phyloP scores from a whole-genome alignment of 2,329 filamentous ascomycete genomes.

The Sclerotinia nivalis region DNA sequence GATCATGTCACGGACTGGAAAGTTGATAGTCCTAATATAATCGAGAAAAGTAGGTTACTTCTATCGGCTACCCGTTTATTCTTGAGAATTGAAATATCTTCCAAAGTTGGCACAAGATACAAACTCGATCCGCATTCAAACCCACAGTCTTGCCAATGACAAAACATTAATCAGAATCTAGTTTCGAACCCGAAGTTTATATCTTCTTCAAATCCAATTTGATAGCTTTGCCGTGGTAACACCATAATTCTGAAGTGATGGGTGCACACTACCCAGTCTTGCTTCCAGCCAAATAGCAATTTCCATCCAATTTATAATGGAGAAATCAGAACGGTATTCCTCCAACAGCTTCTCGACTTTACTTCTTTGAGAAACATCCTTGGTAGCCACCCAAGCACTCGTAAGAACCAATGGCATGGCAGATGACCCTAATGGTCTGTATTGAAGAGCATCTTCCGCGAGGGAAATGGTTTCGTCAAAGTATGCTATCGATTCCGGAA shows the following conservation, averaged over 20 bases:
- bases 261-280: neutral
- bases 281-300: neutral
- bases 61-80: no score
- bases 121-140: no score
- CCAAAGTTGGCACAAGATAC: no score
- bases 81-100: no score
- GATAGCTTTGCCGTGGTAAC: neutral
- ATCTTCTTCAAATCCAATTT: neutral
- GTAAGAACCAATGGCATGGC: slow-evolving; percentile 2
- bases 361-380: neutral
- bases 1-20: neutral
- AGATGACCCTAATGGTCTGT: neutral
- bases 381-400: neutral
- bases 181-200: neutral
- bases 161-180: no score
- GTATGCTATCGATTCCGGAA: neutral
- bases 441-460: neutral
- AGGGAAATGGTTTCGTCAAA: neutral
- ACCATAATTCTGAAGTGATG: no score
- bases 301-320: slow-evolving; percentile 9
- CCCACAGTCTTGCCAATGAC: no score
- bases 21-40: neutral
- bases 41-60: neutral
- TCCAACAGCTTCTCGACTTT: neutral
- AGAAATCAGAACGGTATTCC: slow-evolving; percentile 5